Base-by-base conservation (phyloP, 2,329 filamentous ascomycete species). In the Diaporthe destruens region DNA sequence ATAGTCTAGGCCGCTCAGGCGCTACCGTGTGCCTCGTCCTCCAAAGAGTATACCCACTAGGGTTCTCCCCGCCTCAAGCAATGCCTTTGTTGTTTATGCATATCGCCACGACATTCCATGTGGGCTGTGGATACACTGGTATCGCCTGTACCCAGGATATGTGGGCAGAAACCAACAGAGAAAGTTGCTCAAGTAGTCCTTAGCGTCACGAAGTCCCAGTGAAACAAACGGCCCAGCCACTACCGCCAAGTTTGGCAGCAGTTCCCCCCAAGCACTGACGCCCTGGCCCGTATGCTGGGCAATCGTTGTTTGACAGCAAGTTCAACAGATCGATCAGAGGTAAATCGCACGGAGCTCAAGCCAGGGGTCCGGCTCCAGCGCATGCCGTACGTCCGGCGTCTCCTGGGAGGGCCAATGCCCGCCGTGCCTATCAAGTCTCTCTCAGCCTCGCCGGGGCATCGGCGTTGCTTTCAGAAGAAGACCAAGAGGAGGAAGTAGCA, bases 221-320 rank as follows among this genome's bases (percentile, higher is more conserved):
- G 29, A 18, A 65, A 32, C n/a, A 65, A 42, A 29, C 32, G n/a
- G 55, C 39, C 25, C 42, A 42, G 57, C 39, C 57, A 47, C 23
- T 61, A 61, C 20, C 36, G 44, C 59, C 42, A 39, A 36, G 44
- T 44, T 18, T 65, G 18, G 20, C 36, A 23, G 61, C 29, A 51
- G n/a, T 18, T 36, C 51, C 20, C 12, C 12, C 44, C 61, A 25
- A 12, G 12, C 18, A 18, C 29, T 51, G 25, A 25, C 8, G 20
- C 12, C 18, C 25, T n/a, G 61, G 14, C 42, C 20, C 11, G 9
- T 11, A 65, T 29, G 29, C 44, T 23, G 20, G 34, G n/a, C 44
- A 65, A 6, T 23, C 61, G 23, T 7, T 23, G 44, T 39, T 29
- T 39, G 61, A 51, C 20, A 39, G 44, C 7, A 18, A 3, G 61